Base-by-base conservation (phyloP, 371 early-diverging fungal genomes). In the Apophysomyces variabilis region DNA sequence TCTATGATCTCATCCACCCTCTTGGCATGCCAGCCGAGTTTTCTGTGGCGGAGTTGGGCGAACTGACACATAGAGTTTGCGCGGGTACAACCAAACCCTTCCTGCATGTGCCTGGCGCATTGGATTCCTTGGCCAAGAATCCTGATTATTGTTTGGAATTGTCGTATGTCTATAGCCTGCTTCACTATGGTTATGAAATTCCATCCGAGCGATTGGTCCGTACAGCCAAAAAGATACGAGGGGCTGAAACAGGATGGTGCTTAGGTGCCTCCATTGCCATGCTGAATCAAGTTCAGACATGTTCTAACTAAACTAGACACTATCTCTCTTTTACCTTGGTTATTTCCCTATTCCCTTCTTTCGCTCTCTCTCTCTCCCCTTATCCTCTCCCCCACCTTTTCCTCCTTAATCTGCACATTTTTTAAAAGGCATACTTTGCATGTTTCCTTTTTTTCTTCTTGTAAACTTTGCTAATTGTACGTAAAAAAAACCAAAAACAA, bases 241-340 rank as follows among this genome's bases (percentile, higher is more conserved):
- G 87, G 41, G 88, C 94, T 37, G 97, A 98, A 70, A 95, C 95
- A 21, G 98, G 98, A 7, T 98, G 98, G 98, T 93, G 94, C 69
- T 79, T 98, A 41, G 98, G 98, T 41, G 96, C 96, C 9, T 89
- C 96, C 14, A 90, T 98, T 66, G 85, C 89, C 12, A 85, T 93
- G 65, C 75, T 93, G 21, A 88, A 90, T 50, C 61, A 70, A 43
- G 67, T 67, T n/a, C 60, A 75, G 56, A 69, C 82, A 63, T 80
- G 81, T 26, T 26, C 50, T 69, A 62, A 67, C 43, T 6, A 14
- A 56, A 16, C 56, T 63, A 38, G 32, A 56, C n/a, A 8, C 13
- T n/a, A 45, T 26, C 32, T 26, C 32, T 26, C 46, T n/a, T 18
- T n/a, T 45, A 45, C 46, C 46, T 45, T 13, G 32, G 32, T 45